phyloP scores from a whole-genome alignment of 352 stramenopile species.

The Pythium insidiosum region DNA sequence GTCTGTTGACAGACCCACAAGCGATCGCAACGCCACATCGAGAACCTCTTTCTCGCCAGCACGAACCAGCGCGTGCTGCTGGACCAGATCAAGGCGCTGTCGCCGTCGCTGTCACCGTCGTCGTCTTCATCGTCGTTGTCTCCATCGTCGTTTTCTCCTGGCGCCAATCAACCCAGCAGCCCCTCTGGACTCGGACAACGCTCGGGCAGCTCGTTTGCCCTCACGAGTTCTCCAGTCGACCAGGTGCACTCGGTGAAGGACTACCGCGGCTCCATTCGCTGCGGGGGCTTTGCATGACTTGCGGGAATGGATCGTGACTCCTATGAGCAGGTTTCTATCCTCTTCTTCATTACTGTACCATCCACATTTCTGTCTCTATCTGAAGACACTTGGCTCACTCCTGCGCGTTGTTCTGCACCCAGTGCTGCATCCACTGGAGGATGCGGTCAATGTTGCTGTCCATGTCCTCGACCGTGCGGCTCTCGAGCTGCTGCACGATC shows the following conservation, averaged over 20 bases:
- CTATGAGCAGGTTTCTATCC: neutral
- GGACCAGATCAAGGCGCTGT: slow-evolving; percentile 43
- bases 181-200: neutral
- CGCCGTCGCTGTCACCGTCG: slow-evolving; percentile 7
- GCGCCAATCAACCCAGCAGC: neutral
- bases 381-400: too few relatives aligned
- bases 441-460: slow-evolving; percentile 92
- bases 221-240: neutral
- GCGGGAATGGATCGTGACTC: too few relatives aligned
- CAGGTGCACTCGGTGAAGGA: slow-evolving; percentile 11
- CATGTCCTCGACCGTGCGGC: slow-evolving; percentile 94
- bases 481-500: slow-evolving; percentile 94
- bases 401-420: slow-evolving; percentile 60
- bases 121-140: neutral
- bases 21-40: slow-evolving; percentile 15
- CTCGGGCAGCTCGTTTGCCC: slow-evolving; percentile 2
- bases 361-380: too few relatives aligned
- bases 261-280: slow-evolving; percentile 13
- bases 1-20: slow-evolving; percentile 9
- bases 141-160: neutral
- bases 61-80: slow-evolving; percentile 36
- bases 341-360: neutral
- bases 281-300: slow-evolving; percentile 18
- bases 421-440: slow-evolving; percentile 89
- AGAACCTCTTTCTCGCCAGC: slow-evolving; percentile 40